Base-by-base conservation (phyloP, 345 rosid species). In the Populus deltoides region DNA sequence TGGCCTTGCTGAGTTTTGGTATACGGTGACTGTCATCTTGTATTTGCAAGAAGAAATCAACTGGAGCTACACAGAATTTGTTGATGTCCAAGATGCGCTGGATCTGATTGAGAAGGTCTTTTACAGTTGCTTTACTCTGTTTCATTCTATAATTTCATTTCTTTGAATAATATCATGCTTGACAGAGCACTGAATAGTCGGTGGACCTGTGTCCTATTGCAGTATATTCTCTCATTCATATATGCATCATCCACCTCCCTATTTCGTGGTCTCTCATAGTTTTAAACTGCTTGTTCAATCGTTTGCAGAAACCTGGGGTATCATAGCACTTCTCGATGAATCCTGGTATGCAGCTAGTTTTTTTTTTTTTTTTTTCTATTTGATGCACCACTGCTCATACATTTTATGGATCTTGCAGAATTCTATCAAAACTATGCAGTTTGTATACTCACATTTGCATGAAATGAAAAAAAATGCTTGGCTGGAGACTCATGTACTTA, bases 51-150 rank as follows among this genome's bases (percentile, higher is more conserved):
- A 96, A 84, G 97, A 92, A 90, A 96, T 96, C 81, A 88, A 92
- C 45, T 96, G 98, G 99, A 93, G 98, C 90, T 93, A 92, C 88
- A 96, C 93, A 84, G 98, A 96, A 82, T 96, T 96, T 83, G 99
- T 93, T 81, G 99, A 96, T 86, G 91, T 93, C 87, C 94, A 96
- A 88, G 98, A 96, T 89, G 98, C 92, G 68, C 84, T 93, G 87
- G 99, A 96, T 82, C 89, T 93, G 84, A 96, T 93, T 73, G 99
- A 96, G 5, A 33, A 33, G 81, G 99, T 90, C 24, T 76, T 78
- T 39, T 73, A 20, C 55, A 73, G 25, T 77, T 71, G 17, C 39
- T 71, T 76, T 39, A 33, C 57, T 38, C 15, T 66, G 78, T 35
- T 81, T 35, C 22, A 66, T 79, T 68, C 8, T 72, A 29, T 70